These are phyloP conservation scores for Sporothrix pseudoabietina DNA, from an alignment of 2,329 filamentous ascomycete species.

Conservation along the genomic window DNA sequence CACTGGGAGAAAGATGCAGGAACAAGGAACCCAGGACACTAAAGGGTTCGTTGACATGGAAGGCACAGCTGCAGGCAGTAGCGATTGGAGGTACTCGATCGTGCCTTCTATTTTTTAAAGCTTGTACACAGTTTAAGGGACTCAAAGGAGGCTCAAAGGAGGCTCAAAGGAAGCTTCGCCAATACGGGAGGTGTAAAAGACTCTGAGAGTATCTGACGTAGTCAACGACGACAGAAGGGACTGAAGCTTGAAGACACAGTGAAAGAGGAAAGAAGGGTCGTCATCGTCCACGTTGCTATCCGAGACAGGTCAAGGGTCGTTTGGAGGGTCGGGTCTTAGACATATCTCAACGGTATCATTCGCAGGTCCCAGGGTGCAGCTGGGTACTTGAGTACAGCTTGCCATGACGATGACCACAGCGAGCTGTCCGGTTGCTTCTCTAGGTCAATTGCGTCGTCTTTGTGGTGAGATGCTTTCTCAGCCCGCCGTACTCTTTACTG, in stretches of 20 bases:
- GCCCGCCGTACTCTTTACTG: background rate
- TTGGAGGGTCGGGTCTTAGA: slow-evolving; percentile 10
- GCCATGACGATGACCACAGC: background rate
- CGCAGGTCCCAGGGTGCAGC: slow-evolving; percentile 3
- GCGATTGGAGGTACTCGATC: background rate
- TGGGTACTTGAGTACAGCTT: background rate
- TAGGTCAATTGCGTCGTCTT: background rate
- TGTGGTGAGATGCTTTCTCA: slow-evolving; percentile 8
- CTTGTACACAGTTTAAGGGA: background rate
- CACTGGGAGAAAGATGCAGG: background rate
- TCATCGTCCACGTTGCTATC: slow-evolving; percentile 21
- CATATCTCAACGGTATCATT: background rate
- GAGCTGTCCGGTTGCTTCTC: background rate
- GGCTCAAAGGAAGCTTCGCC: background rate
- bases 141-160: background rate
- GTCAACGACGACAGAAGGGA: background rate
- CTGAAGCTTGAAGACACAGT: background rate
- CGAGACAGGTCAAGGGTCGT: slow-evolving; percentile 20
- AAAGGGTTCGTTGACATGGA: background rate
- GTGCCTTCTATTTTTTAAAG: background rate
- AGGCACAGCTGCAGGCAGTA: background rate
- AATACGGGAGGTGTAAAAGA: background rate
- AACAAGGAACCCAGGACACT: background rate
- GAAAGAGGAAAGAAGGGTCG: slow-evolving; percentile 11
- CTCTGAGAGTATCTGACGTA: background rate